A percentile compares a stretch with the other conserved stretches of the same genome.
Conservation (phyloP, 2,329 filamentous ascomycete genomes). For the Cercospora citrullina region DNA sequence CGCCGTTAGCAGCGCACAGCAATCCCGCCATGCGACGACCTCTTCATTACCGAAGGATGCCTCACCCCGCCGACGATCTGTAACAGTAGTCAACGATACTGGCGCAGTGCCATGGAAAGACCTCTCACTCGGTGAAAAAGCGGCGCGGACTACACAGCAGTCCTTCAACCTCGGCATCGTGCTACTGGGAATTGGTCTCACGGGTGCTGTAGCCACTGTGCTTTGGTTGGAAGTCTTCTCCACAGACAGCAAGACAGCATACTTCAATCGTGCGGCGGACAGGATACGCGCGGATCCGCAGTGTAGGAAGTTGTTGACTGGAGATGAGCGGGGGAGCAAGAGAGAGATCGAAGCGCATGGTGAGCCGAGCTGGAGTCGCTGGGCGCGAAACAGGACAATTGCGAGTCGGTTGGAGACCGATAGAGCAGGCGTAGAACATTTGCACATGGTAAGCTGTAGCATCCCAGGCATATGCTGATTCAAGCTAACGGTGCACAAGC, state of each 20-base stretch:
- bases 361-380: slow-evolving; percentile 77
- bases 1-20: slow-evolving; percentile 4
- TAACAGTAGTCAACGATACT: slow-evolving; percentile 85
- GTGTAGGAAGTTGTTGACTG: slow-evolving; percentile 73
- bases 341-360: slow-evolving; percentile 75
- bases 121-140: slow-evolving; percentile 74
- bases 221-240: slow-evolving; percentile 82
- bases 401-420: slow-evolving; percentile 62
- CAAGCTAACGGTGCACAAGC: slow-evolving; percentile 33
- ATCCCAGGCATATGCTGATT: neutral
- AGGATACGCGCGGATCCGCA: slow-evolving; percentile 71
- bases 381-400: slow-evolving; percentile 65
- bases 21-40: slow-evolving; percentile 27
- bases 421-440: slow-evolving; percentile 71
- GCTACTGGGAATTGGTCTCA: slow-evolving; percentile 70
- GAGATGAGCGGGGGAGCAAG: slow-evolving; percentile 55
- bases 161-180: slow-evolving; percentile 84
- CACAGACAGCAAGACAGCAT: slow-evolving; percentile 75
- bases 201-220: slow-evolving; percentile 74
- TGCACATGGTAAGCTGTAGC: slow-evolving; percentile 59
- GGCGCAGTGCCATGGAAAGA: slow-evolving; percentile 79
- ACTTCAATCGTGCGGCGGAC: slow-evolving; percentile 85
- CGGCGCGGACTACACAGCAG: slow-evolving; percentile 82
- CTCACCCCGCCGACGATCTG: slow-evolving; percentile 61
- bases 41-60: slow-evolving; percentile 33